These are phyloP conservation scores for Coniella vitis DNA, from an alignment of 2,329 filamentous ascomycete genomes.

Conservation along the genomic window DNA sequence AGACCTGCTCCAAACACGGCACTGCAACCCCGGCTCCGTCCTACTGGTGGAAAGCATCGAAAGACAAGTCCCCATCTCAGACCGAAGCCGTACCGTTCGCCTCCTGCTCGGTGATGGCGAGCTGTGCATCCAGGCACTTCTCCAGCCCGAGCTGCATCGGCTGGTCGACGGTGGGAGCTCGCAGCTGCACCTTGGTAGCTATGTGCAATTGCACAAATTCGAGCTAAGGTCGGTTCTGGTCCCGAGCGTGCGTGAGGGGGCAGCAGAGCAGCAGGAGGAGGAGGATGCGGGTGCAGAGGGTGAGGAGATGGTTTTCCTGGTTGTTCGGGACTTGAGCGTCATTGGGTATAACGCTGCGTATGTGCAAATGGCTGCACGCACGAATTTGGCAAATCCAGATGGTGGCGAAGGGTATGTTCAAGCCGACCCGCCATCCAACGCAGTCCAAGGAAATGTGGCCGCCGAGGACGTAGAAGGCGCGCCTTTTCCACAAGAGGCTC, in stretches of 20 bases:
- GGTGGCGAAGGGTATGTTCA: background rate
- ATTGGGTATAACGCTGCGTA: slow-evolving; percentile 43
- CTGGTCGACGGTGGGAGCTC: slow-evolving; percentile 34
- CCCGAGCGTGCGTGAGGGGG: background rate
- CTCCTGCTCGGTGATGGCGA: slow-evolving; percentile 47
- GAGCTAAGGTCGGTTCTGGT: slow-evolving; percentile 23
- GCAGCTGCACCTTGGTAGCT: slow-evolving; percentile 40
- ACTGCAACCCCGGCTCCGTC: slow-evolving; percentile 40
- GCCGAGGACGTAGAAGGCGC: no score
- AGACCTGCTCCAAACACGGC: slow-evolving; percentile 42
- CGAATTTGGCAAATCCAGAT: background rate
- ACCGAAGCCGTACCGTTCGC: slow-evolving; percentile 37
- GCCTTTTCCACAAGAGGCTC: no score
- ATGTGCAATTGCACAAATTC: slow-evolving; percentile 39
- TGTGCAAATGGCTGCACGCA: slow-evolving; percentile 20
- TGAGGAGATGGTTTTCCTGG: slow-evolving; percentile 35
- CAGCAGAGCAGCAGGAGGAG: background rate
- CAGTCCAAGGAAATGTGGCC: background rate
- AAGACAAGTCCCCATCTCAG: background rate
- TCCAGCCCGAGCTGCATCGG: slow-evolving; percentile 38
- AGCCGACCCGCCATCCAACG: no score
- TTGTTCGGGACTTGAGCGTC: slow-evolving; percentile 37
- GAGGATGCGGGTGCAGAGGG: background rate
- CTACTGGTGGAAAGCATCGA: slow-evolving; percentile 37
- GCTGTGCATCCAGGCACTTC: slow-evolving; percentile 47